Percentiles rank a stretch among this genome's conserved stretches.
phyloP scores from a whole-genome alignment of 2,329 filamentous ascomycete genomes.

The Sclerotinia minor region DNA sequence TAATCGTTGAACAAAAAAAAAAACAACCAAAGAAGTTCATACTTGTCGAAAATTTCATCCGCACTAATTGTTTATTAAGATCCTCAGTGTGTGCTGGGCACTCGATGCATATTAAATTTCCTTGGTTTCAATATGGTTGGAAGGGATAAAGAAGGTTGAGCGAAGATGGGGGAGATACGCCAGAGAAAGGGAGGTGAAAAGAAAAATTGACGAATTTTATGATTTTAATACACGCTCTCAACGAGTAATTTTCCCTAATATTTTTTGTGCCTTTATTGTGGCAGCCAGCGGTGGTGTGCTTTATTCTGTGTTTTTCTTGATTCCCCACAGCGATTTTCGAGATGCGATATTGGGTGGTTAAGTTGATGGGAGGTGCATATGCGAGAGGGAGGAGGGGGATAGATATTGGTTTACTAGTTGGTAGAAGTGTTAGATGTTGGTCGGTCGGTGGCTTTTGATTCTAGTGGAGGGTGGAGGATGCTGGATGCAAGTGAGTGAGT shows the following conservation, averaged over 20 bases:
- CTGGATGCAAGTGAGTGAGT: accelerated
- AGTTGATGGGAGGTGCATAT: neutral
- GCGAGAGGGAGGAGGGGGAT: too few relatives aligned
- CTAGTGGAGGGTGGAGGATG: neutral
- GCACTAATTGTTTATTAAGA: slow-evolving; percentile 17
- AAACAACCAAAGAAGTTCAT: slow-evolving; percentile 11
- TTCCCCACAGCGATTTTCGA: slow-evolving; percentile 9
- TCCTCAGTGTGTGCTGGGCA: slow-evolving; percentile 13
- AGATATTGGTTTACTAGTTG: neutral
- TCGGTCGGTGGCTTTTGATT: neutral
- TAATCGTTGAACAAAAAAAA: slow-evolving; percentile 10
- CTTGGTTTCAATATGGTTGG: slow-evolving; percentile 1
- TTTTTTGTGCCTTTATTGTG: neutral
- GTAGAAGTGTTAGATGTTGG: neutral
- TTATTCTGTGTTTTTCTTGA: slow-evolving; percentile 7
- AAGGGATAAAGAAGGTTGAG: neutral
- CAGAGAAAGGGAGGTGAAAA: neutral
- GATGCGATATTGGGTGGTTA: neutral
- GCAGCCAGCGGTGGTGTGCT: slow-evolving; percentile 2
- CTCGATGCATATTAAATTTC: slow-evolving; percentile 2
- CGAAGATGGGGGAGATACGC: too few relatives aligned
- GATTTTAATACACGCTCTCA: slow-evolving; percentile 9
- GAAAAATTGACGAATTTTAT: slow-evolving; percentile 22
- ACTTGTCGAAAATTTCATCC: slow-evolving; percentile 15
- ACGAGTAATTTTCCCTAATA: slow-evolving; percentile 12